phyloP scores from a whole-genome alignment of 1,139 yeast species.

The Pichia sp. region DNA sequence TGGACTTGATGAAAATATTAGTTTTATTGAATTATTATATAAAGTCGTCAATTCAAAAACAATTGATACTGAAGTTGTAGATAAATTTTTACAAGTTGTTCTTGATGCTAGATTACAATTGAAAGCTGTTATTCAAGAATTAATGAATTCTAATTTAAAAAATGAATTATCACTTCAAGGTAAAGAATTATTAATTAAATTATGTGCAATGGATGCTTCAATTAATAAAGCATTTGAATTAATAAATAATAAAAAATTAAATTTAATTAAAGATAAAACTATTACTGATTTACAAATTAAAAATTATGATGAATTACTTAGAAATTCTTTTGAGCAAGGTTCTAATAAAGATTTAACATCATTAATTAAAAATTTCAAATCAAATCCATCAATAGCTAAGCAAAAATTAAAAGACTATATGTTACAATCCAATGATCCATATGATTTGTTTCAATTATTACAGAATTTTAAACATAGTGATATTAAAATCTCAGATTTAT shows the following conservation, averaged over 20 bases:
- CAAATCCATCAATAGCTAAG: slow-evolving; percentile 32
- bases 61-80: slow-evolving; percentile 30
- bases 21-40: slow-evolving; percentile 34
- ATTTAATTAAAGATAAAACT: neutral
- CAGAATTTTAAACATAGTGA: slow-evolving; percentile 47
- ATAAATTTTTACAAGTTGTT: slow-evolving; percentile 41
- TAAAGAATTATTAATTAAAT: slow-evolving; percentile 61
- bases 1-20: slow-evolving; percentile 14
- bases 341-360: neutral
- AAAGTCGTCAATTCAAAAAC: slow-evolving; percentile 26
- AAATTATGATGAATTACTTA: slow-evolving; percentile 1
- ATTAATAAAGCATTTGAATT: slow-evolving; percentile 55
- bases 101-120: slow-evolving; percentile 40
- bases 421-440: slow-evolving; percentile 46
- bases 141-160: slow-evolving; percentile 48
- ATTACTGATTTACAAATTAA: neutral
- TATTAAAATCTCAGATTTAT: slow-evolving; percentile 45
- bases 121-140: slow-evolving; percentile 48
- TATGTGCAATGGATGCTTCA: slow-evolving; percentile 60
- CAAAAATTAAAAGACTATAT: slow-evolving; percentile 50
- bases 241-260: slow-evolving; percentile 10
- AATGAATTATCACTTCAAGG: slow-evolving; percentile 56
- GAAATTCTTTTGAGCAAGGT: neutral
- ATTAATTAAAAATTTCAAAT: slow-evolving; percentile 3
- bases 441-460: slow-evolving; percentile 45